These are phyloP conservation scores for Leersia perrieri DNA, from an alignment of 176 grass and related monocot species.

Conservation along the genomic window DNA sequence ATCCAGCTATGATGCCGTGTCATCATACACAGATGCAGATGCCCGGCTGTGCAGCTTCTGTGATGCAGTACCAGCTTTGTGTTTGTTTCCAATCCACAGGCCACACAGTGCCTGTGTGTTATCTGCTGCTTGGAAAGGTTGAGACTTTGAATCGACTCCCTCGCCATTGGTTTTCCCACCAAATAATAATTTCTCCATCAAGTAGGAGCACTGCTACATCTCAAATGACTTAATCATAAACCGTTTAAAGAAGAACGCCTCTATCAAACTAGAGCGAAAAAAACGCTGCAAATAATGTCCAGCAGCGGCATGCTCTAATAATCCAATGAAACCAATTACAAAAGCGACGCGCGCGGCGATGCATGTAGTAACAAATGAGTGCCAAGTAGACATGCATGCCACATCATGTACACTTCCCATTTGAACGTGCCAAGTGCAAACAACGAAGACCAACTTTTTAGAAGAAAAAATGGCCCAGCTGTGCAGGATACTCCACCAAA, in stretches of 20 bases:
- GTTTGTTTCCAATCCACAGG: slow-evolving; percentile 6
- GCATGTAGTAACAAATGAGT: background rate
- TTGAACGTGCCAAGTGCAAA: slow-evolving; percentile 8
- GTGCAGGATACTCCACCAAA: slow-evolving; percentile 10
- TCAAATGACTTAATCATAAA: background rate
- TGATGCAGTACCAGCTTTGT: background rate
- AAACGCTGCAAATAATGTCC: background rate
- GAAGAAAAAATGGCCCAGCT: background rate
- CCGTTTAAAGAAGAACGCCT: background rate
- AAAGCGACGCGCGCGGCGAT: background rate
- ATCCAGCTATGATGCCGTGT: slow-evolving; percentile 12
- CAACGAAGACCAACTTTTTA: background rate
- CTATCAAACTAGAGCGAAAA: background rate
- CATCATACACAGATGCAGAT: slow-evolving; percentile 9
- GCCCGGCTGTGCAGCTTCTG: slow-evolving; percentile 8
- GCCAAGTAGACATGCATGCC: no score
- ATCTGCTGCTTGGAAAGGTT: background rate
- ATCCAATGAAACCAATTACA: background rate
- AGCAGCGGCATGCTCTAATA: no score
- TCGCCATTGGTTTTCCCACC: background rate
- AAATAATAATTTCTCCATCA: slow-evolving; percentile 6
- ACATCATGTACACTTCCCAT: background rate
- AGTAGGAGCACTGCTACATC: no score
- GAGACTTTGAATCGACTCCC: background rate
- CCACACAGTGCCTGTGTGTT: background rate